A percentile compares a stretch with the other conserved stretches of the same genome.
These are phyloP conservation scores for Citrus hindsii DNA, from an alignment of 345 rosid species.

Conservation along the genomic window DNA sequence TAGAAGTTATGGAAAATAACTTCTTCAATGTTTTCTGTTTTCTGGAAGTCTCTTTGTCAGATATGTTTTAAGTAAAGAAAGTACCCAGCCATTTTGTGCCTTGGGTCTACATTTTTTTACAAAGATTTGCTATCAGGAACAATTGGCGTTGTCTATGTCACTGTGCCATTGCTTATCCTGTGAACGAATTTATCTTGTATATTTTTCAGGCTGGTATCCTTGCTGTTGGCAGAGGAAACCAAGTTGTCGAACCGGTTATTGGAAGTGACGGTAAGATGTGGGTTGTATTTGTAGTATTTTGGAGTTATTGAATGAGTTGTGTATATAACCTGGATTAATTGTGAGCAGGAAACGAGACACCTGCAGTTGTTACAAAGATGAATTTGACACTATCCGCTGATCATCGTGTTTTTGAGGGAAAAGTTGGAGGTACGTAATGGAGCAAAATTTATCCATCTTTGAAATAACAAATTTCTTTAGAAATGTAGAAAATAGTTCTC, in stretches of 20 bases:
- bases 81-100: background rate
- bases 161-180: background rate
- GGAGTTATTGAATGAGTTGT: background rate
- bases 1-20: background rate
- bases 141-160: background rate
- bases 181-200: background rate
- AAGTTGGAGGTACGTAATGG: constrained; percentile 69
- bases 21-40: background rate
- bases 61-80: background rate
- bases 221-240: constrained; percentile 92
- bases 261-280: constrained; percentile 67
- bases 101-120: background rate
- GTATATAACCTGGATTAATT: constrained; percentile 5
- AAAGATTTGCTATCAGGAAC: background rate
- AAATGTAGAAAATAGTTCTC: background rate
- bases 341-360: constrained; percentile 61
- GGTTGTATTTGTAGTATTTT: background rate
- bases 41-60: background rate
- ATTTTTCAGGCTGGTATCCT: constrained; percentile 83
- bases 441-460: background rate
- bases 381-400: constrained; percentile 84
- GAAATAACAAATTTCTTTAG: background rate
- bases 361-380: constrained; percentile 77
- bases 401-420: constrained; percentile 92
- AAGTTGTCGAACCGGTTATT: constrained; percentile 66